Conservation (phyloP, 2,329 filamentous ascomycete species). For the Karstenula rhodostoma region DNA sequence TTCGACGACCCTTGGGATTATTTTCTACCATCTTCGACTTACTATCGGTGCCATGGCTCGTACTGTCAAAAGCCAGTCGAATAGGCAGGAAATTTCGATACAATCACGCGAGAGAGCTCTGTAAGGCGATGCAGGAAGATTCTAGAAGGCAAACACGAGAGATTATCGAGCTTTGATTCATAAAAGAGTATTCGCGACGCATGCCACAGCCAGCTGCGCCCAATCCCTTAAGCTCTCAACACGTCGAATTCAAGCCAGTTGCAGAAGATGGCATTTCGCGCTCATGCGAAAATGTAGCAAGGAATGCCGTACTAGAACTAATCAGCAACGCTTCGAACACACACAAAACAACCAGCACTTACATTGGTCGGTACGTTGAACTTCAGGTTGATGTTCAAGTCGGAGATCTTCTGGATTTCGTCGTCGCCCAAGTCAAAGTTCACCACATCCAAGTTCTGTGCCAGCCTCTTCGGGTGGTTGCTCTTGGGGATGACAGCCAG, state of each 20-base stretch:
- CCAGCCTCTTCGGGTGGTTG: slow-evolving; percentile 39
- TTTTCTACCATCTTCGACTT: background rate
- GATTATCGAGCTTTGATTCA: too few species aligned
- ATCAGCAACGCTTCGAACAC: slow-evolving; percentile 24
- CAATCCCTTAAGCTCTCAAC: slow-evolving; percentile 7
- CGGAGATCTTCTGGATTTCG: slow-evolving; percentile 43
- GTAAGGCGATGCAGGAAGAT: too few species aligned
- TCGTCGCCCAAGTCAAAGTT: slow-evolving; percentile 39
- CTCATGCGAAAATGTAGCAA: slow-evolving; percentile 46
- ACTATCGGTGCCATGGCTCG: too few species aligned
- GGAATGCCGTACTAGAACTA: slow-evolving; percentile 45
- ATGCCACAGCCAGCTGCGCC: slow-evolving; percentile 5
- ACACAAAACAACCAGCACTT: slow-evolving; percentile 20
- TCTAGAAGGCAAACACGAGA: too few species aligned
- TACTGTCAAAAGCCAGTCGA: too few species aligned
- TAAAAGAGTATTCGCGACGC: background rate
- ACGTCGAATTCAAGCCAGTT: background rate
- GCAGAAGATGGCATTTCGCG: background rate
- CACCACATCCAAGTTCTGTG: slow-evolving; percentile 44
- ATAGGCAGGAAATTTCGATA: background rate
- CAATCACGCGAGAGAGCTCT: background rate
- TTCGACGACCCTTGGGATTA: background rate
- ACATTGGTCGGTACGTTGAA: slow-evolving; percentile 48
- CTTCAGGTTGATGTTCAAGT: slow-evolving; percentile 41
- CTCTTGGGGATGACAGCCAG: slow-evolving; percentile 50